Percentiles rank a stretch among this genome's conserved stretches.
These are phyloP conservation scores for Dendryphion nanum DNA, from an alignment of 2,329 filamentous ascomycete genomes.

Conservation along the genomic window DNA sequence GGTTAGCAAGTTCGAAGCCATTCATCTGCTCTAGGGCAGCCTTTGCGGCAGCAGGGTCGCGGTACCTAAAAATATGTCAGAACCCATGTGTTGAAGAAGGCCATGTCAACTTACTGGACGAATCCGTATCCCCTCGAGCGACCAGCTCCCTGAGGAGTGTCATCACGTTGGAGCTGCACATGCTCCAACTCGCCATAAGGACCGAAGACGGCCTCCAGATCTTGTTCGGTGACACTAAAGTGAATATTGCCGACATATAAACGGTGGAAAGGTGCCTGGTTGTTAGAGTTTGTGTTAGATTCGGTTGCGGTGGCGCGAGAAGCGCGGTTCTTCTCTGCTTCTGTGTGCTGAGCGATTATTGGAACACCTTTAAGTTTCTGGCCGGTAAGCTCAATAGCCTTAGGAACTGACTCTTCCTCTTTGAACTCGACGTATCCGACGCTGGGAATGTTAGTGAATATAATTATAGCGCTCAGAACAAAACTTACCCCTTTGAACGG, in stretches of 20 bases:
- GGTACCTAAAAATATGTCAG: constrained; percentile 67
- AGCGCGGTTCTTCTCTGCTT: constrained; percentile 99
- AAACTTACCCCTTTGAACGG: constrained; percentile 90
- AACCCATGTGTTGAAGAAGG: too few relatives aligned
- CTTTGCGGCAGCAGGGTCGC: constrained; percentile 84
- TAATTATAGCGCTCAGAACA: constrained; percentile 37
- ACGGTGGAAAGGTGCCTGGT: constrained; percentile 91
- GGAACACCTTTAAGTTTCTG: constrained; percentile 98
- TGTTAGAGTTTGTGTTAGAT: constrained; percentile 60
- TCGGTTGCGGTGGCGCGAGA: constrained; percentile 73
- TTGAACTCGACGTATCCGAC: constrained; percentile 99
- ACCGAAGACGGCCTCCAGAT: constrained; percentile 94
- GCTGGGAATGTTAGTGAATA: constrained; percentile 58
- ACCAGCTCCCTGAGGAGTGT: constrained; percentile 56
- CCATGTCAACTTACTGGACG: constrained; percentile 74
- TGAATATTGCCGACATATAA: constrained; percentile 99
- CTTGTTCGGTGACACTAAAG: constrained; percentile 97
- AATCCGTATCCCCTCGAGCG: constrained; percentile 84
- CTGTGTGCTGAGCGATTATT: constrained; percentile 96
- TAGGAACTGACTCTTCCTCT: constrained; percentile 86
- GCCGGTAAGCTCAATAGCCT: constrained; percentile 96
- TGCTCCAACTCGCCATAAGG: constrained; percentile 98
- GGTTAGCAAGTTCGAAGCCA: constrained; percentile 94
- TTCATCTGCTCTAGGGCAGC: constrained; percentile 99
- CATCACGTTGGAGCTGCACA: constrained; percentile 95